Evolutionary conservation across 2,329 filamentous ascomycete species (phyloP), one percentile per base, ranked within the genome.

Genomic region (Penicillium sp.): DNA sequence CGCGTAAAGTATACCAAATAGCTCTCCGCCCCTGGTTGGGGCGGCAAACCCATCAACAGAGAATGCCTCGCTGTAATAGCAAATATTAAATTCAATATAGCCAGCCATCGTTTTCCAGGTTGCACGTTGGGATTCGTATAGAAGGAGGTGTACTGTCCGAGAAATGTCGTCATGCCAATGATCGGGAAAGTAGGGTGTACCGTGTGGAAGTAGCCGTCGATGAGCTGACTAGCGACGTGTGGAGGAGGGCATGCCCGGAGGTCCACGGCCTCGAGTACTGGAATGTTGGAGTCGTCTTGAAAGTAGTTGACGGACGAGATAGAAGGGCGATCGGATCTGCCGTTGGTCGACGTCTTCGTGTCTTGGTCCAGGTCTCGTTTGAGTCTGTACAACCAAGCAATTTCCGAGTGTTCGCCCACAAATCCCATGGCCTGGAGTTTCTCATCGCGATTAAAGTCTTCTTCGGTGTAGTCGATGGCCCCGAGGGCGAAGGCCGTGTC

Each of bases 331-430:
- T 65, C 62, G 44, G 53, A 44, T 25, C 12, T 61, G 27, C 62
- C 64, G 51, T 53, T 59, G 15, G 50, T 49, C 33, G 55, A 45
- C 31, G 56, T 56, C 2, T 57, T 60, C 37, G 47, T 59, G 14
- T 63, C 67, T 33, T 62, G 63, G 45, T 72, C 69, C 48, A 75
- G 71, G 35, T 70, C 59, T 49, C 72, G 67, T 44, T 70, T 73
- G 50, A 78, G 61, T 49, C 72, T 67, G 57, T 77, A 73, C 31
- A 78, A 59, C 77, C 77, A 79, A 22, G 71, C 71, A 35, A 75
- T 68, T 51, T 77, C 75, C 5, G 76, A 78, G 53, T 76, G 74
- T 53, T 76, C 77, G 12, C 77, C 77, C 51, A 77, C 69, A 62
- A 75, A 78, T 0, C 76, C 74, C 35, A 71, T 72, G 1, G 70